These are phyloP conservation scores for Blastobotrys illinoisensis DNA, from an alignment of 1,139 yeast genomes.

Conservation along the genomic window DNA sequence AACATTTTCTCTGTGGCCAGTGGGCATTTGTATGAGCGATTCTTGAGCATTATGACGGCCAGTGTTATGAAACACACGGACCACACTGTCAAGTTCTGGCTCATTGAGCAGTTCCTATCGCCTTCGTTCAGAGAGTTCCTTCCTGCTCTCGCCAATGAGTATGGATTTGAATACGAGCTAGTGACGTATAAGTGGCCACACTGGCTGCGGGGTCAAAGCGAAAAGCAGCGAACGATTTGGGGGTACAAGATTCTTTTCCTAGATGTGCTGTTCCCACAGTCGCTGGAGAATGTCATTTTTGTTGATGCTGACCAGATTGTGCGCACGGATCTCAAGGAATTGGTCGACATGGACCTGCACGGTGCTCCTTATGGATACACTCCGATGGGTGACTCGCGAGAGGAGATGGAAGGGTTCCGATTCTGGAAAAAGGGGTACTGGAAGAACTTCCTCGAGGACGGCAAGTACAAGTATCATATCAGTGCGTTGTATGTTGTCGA, in stretches of 20 bases:
- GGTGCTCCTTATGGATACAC: slow-evolving; percentile 83
- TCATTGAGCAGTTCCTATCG: slow-evolving; percentile 73
- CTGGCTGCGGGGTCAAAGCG: slow-evolving; percentile 76
- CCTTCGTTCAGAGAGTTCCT: slow-evolving; percentile 57
- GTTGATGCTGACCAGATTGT: slow-evolving; percentile 84
- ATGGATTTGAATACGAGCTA: slow-evolving; percentile 61
- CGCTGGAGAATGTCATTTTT: slow-evolving; percentile 67
- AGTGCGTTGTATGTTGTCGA: slow-evolving; percentile 84
- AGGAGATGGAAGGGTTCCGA: slow-evolving; percentile 77
- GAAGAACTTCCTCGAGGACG: slow-evolving; percentile 54
- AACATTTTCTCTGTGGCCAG: slow-evolving; percentile 82
- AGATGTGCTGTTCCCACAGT: slow-evolving; percentile 81
- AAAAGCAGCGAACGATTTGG: slow-evolving; percentile 76
- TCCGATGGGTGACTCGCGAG: slow-evolving; percentile 81
- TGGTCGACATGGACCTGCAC: slow-evolving; percentile 57
- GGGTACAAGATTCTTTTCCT: slow-evolving; percentile 81
- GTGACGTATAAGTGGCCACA: slow-evolving; percentile 87
- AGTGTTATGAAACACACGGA: slow-evolving; percentile 63
- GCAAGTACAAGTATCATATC: slow-evolving; percentile 57
- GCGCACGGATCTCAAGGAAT: slow-evolving; percentile 64
- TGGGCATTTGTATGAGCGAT: slow-evolving; percentile 70
- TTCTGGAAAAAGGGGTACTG: slow-evolving; percentile 96
- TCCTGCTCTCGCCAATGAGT: slow-evolving; percentile 55
- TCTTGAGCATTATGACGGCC: slow-evolving; percentile 69
- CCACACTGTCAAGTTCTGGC: slow-evolving; percentile 76